phyloP scores from a whole-genome alignment of 352 stramenopile genomes.

The Elongisporangium prolatum region DNA sequence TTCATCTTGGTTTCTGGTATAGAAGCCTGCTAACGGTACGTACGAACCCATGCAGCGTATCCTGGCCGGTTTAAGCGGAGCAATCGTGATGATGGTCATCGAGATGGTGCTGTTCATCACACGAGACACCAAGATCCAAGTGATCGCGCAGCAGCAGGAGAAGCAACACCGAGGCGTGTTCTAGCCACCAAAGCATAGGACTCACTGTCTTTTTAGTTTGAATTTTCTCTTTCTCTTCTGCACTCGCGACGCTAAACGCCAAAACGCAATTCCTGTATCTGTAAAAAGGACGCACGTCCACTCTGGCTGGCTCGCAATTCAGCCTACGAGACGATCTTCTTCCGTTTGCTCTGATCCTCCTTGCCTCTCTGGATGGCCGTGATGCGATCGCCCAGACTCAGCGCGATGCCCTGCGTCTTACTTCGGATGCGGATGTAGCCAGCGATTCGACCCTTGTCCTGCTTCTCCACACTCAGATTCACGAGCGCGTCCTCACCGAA shows the following conservation, averaged over 20 bases:
- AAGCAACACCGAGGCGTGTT: constrained; percentile 30
- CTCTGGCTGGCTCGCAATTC: constrained; percentile 8
- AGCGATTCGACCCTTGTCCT: constrained; percentile 95
- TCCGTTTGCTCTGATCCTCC: constrained; percentile 81
- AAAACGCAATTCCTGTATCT: background rate
- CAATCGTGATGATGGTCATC: constrained; percentile 85
- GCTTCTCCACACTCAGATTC: constrained; percentile 99
- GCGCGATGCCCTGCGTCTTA: constrained; percentile 99
- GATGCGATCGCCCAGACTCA: constrained; percentile 98
- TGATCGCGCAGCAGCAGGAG: constrained; percentile 40
- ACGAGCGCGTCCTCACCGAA: constrained; percentile 99
- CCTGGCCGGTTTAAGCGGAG: constrained; percentile 55
- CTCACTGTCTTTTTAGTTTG: background rate
- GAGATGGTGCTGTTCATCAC: constrained; percentile 87
- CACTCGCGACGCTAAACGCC: constrained; percentile 1
- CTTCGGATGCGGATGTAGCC: constrained; percentile 99
- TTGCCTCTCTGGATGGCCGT: constrained; percentile 93
- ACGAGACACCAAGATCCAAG: constrained; percentile 61
- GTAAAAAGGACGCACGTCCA: background rate
- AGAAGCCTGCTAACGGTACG: background rate
- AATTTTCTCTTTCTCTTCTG: background rate
- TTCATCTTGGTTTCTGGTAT: constrained; percentile 5
- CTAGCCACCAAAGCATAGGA: background rate
- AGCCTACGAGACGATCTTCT: constrained; percentile 68
- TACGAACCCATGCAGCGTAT: constrained; percentile 30